These are phyloP conservation scores for Penicillium cosmopolitanum DNA, from an alignment of 495 filamentous ascomycete species.

Conservation along the genomic window DNA sequence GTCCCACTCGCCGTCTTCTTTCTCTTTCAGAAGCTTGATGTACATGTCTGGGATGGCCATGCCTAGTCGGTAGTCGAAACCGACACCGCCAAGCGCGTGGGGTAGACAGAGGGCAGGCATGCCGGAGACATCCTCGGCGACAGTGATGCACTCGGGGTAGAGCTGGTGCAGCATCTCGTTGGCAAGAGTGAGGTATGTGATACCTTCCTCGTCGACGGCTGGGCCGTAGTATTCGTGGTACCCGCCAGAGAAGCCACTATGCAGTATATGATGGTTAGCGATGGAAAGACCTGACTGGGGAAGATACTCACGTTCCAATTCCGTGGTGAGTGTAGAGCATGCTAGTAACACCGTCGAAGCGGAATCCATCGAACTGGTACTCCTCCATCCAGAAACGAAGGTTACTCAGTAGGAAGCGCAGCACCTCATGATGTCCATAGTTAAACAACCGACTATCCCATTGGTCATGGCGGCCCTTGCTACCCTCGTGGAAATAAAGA, in stretches of 20 bases:
- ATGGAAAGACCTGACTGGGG: background rate
- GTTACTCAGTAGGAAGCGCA: constrained; percentile 93
- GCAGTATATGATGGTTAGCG: constrained; percentile 7
- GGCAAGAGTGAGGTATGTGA: constrained; percentile 94
- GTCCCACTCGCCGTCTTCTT: constrained; percentile 90
- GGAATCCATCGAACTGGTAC: constrained; percentile 94
- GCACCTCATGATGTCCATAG: constrained; percentile 91
- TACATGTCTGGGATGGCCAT: constrained; percentile 99
- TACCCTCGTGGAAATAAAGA: constrained; percentile 90
- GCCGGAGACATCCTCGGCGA: constrained; percentile 96
- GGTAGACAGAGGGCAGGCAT: constrained; percentile 95
- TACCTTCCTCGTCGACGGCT: constrained; percentile 89
- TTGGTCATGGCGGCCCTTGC: constrained; percentile 80
- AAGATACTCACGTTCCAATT: constrained; percentile 78
- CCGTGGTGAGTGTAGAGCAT: constrained; percentile 97
- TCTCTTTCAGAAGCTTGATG: constrained; percentile 97
- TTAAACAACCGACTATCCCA: constrained; percentile 99
- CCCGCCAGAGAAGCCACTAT: constrained; percentile 92
- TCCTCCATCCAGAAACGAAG: constrained; percentile 99
- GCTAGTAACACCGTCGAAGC: constrained; percentile 97
- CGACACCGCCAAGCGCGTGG: constrained; percentile 83
- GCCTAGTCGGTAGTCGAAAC: constrained; percentile 95
- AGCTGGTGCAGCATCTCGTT: constrained; percentile 94
- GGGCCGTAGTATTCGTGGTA: constrained; percentile 98
- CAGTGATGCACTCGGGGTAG: constrained; percentile 84